Conservation (phyloP, 208 protist species). For the Trypanosoma scelopori region DNA sequence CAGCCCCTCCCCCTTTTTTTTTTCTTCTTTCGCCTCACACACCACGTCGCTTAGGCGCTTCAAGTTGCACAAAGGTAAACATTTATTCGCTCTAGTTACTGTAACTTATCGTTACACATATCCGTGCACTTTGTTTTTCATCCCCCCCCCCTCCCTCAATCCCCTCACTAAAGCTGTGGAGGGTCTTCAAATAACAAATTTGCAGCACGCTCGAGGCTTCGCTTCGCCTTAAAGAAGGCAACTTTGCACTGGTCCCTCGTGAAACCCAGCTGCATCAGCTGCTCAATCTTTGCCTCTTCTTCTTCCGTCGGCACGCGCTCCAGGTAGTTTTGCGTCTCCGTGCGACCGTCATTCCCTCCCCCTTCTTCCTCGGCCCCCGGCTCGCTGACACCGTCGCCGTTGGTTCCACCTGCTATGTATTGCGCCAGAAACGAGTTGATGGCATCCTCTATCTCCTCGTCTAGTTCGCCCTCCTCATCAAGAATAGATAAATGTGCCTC, state of each 20-base stretch:
- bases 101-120: no score
- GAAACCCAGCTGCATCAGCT: conserved; percentile 81
- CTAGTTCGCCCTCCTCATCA: conserved; percentile 38
- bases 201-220: conserved; percentile 80
- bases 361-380: background rate
- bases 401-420: conserved; percentile 21
- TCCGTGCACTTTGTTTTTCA: no score
- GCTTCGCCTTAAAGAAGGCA: conserved; percentile 78
- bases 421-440: conserved; percentile 22
- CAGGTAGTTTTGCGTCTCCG: conserved; percentile 40
- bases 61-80: background rate
- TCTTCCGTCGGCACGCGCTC: conserved; percentile 62
- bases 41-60: background rate
- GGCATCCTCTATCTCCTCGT: conserved; percentile 28
- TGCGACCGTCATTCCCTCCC: background rate
- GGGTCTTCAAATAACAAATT: conserved; percentile 88
- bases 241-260: conserved; percentile 80
- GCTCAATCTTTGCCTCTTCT: conserved; percentile 85
- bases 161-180: conserved; percentile 51
- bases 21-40: no score
- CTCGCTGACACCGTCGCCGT: background rate
- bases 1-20: no score
- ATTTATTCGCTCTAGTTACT: background rate
- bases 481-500: conserved; percentile 31
- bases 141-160: no score